Conservation (phyloP, 768 basidiomycete species). For the Suillus lakei region DNA sequence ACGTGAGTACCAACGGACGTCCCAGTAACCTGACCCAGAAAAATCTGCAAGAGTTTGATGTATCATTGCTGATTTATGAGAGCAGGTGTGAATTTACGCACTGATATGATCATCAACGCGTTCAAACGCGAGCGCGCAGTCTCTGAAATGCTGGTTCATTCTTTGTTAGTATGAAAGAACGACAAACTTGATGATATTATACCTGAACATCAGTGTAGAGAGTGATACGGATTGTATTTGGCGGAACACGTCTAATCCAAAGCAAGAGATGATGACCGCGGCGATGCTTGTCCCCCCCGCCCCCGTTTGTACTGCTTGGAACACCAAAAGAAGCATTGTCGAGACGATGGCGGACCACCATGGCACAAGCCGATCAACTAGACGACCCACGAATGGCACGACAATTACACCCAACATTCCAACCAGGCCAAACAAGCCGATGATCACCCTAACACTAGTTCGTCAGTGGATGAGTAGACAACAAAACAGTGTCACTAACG, state of each 20-base stretch:
- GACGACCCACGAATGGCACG: slow-evolving; percentile 26
- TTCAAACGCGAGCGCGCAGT: slow-evolving; percentile 29
- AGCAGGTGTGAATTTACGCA: background rate
- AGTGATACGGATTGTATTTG: slow-evolving; percentile 1
- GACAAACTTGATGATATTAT: too few relatives aligned
- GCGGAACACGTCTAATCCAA: slow-evolving; percentile 40
- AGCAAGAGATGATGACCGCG: slow-evolving; percentile 44
- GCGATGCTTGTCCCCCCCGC: slow-evolving; percentile 43
- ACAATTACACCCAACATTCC: slow-evolving; percentile 45
- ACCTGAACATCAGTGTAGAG: background rate
- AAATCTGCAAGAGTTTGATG: slow-evolving; percentile 18
- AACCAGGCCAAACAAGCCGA: slow-evolving; percentile 53
- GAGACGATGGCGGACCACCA: slow-evolving; percentile 48
- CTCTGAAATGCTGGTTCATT: slow-evolving; percentile 26
- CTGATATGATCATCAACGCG: slow-evolving; percentile 31
- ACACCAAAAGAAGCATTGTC: slow-evolving; percentile 31
- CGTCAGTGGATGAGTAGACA: background rate
- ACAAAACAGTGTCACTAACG: slow-evolving; percentile 20
- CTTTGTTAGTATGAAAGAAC: background rate
- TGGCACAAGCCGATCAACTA: slow-evolving; percentile 39
- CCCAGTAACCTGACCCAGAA: slow-evolving; percentile 45
- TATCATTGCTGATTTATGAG: background rate
- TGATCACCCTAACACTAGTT: slow-evolving; percentile 35
- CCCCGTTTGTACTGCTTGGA: slow-evolving; percentile 38
- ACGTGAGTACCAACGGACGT: slow-evolving; percentile 43